phyloP scores from a whole-genome alignment of 352 stramenopile species.

The Pythium aquatile region DNA sequence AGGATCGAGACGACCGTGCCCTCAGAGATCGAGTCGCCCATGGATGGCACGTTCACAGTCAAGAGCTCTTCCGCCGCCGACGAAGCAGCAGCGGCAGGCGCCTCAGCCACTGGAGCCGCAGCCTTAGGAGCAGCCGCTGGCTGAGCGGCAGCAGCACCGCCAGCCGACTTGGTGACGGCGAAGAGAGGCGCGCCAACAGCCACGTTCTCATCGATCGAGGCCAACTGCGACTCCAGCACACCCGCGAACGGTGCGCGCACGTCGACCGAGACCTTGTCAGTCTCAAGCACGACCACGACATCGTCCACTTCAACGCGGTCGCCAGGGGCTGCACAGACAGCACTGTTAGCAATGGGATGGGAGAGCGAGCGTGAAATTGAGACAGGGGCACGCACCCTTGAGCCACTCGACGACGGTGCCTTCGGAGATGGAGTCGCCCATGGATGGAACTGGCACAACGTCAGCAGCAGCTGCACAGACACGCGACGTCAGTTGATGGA shows the following conservation, averaged over 20 bases:
- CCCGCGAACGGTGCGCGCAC: constrained; percentile 91
- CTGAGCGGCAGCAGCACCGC: constrained; percentile 21
- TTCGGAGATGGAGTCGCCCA: constrained; percentile 97
- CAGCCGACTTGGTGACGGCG: constrained; percentile 47
- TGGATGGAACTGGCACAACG: constrained; percentile 79
- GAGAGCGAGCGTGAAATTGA: not conserved
- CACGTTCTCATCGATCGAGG: constrained; percentile 95
- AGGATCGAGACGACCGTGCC: constrained; percentile 94
- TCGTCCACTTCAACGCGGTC: constrained; percentile 95
- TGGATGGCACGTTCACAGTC: constrained; percentile 86
- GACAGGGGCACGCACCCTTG: constrained; percentile 55
- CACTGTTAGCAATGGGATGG: not conserved
- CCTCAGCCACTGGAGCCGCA: constrained; percentile 8
- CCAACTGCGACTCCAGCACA: constrained; percentile 89
- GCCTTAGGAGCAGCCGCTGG: constrained; percentile 15
- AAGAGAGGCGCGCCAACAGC: constrained; percentile 94
- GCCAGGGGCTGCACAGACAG: constrained; percentile 57
- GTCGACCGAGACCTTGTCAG: constrained; percentile 96
- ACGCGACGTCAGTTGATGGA: not conserved
- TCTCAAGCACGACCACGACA: constrained; percentile 97
- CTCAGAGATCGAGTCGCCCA: constrained; percentile 97
- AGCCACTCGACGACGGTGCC: constrained; percentile 97
- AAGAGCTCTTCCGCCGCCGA: constrained; percentile 43
- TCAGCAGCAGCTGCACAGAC: constrained; percentile 29
- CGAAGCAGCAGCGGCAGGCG: constrained; percentile 12